Evolutionary conservation across 495 filamentous ascomycete species (phyloP), one percentile per base, ranked within the genome.

Genomic region (Trichodelitschia bisporula): DNA sequence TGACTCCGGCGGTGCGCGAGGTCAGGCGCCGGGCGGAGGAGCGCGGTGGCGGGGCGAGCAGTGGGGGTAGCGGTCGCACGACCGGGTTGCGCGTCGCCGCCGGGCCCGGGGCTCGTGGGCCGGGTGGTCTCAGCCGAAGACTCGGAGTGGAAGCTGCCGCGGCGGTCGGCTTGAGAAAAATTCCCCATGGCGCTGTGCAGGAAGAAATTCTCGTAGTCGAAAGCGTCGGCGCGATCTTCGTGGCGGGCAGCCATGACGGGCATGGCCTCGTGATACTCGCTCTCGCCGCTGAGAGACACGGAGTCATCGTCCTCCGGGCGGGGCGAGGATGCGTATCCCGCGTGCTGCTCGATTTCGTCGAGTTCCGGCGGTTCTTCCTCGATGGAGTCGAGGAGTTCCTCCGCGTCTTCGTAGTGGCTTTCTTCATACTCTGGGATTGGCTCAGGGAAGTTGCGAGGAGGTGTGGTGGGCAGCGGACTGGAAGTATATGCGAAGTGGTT

Each of bases 161-260:
- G 10, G 15, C 27, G 11, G 16, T 71, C 72, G 10, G 49, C 50
- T 19, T 64, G 54, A 33, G 26, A 44, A 36, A 63, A 71, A 23
- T 56, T 75, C n/a, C 78, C 77, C 61, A 90, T 65, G 11, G 77
- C 77, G 41, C 74, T 82, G 44, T 90, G 80, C 8, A 93, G 61
- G 49, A 91, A 91, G 51, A 91, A 89, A 42, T 89, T 66, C 43
- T 95, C 78, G 39, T 97, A 97, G 46, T 92, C 86, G 47, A 97
- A 97, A 4, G 86, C 86, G 46, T 97, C 86, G 40, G 83, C 73
- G 11, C 86, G 77, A 48, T 95, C 84, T 54, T 97, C 86, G 43
- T 97, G 86, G 3, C 68, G 62, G 18, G 55, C 54, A 4, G 54
- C 44, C 14, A 25, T 25, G 27, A 29, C 27, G 15, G 27, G 27